Evolutionary conservation across 2,329 filamentous ascomycete genomes (phyloP).

Genomic region (Alternaria hordeiaustralica): DNA sequence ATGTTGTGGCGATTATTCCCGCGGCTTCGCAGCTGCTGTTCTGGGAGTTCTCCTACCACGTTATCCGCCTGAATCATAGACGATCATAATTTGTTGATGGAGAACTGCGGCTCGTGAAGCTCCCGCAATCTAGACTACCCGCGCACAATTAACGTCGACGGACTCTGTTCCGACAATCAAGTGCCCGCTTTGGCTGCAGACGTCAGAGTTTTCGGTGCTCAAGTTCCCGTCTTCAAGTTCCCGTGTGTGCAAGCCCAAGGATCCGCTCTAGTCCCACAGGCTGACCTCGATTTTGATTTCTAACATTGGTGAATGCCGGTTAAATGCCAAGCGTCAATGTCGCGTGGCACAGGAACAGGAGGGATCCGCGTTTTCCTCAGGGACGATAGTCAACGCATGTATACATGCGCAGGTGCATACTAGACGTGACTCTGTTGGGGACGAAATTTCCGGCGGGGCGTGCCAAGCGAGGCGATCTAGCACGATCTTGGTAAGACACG

Average conservation of each 20-base stretch:
- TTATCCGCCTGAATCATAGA: background rate
- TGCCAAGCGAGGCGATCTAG: constrained; percentile 10
- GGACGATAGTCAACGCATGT: constrained; percentile 1
- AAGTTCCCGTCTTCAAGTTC: background rate
- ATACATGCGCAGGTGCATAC: background rate
- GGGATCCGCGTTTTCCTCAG: constrained; percentile 8
- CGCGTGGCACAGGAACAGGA: constrained; percentile 16
- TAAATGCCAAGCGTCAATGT: background rate
- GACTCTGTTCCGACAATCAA: background rate
- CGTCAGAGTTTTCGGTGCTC: constrained; percentile 5
- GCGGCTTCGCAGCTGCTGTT: background rate
- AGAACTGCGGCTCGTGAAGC: background rate
- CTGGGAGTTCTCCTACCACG: background rate
- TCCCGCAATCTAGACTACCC: background rate
- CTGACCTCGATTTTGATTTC: background rate
- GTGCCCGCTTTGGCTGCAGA: background rate
- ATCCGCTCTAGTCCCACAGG: constrained; percentile 1
- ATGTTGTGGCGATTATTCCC: background rate
- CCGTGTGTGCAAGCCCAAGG: background rate
- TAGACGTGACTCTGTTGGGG: constrained; percentile 10
- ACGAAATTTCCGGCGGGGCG: constrained; percentile 1
- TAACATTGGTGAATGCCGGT: background rate
- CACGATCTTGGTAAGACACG: constrained; percentile 6
- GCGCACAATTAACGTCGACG: background rate
- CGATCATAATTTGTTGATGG: background rate